Evolutionary conservation across 306 rosid species (phyloP), one percentile per base, ranked within the genome.

Genomic region (Prunus padus): DNA sequence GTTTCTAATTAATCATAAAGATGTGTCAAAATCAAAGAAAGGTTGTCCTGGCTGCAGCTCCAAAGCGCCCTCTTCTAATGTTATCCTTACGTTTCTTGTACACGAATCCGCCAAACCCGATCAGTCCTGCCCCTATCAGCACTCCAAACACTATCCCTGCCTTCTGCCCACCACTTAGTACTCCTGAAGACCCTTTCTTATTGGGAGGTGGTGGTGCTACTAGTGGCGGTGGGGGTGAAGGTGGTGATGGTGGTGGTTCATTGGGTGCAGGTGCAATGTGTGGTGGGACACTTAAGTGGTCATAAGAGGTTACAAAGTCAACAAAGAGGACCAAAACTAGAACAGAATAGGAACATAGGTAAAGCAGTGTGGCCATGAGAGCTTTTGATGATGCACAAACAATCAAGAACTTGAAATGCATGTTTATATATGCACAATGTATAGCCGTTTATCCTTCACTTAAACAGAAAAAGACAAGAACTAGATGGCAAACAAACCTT

Each of bases 101-200:
- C 45, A 76, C 75, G 19, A 52, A 55, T 26, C 79, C 84, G 16
- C 70, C 65, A n/a, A 77, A 37, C 2, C 45, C 78, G 19, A 84
- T 51, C 81, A 80, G 50, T 22, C 66, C 83, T 51, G 22, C 82
- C 59, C 79, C 90, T 0, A 61, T 30, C 42, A 79, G 23, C 68
- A 79, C 84, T 79, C 83, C 90, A 9, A 82, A 59, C 10, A 30
- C 86, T 14, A 84, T 23, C 22, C 81, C 90, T 14, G 83, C 84
- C 79, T 87, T 87, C 47, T 84, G 81, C 46, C 84, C 83, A 8
- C 79, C 90, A 59, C 67, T 84, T 42, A 77, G 60, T 69, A 81
- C 86, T 22, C 82, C 40, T 6, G 73, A 73, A 23, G 44, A 25
- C 65, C 65, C 44, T 14, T 68, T 19, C 22, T 42, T 63, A 55